Evolutionary conservation across 1,284 basidiomycete genomes (phyloP), one percentile per base, ranked within the genome.

Genomic region (Trichosporon coremiiforme): DNA sequence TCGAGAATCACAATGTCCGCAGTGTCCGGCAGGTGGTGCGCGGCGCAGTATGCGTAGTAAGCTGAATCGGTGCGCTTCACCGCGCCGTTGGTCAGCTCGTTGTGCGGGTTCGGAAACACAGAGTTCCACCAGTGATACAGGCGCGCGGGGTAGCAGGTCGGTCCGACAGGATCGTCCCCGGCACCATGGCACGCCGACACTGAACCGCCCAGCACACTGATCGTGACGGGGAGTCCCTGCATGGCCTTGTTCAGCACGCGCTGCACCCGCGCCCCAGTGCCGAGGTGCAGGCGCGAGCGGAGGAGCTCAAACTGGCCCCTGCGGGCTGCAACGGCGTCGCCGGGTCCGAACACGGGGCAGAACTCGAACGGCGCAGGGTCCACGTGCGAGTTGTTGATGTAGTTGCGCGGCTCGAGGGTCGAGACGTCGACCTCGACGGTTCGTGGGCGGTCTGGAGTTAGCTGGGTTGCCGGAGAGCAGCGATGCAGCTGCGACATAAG

Each of bases 121-220:
- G 87, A 88, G 83, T 95, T 94, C 91, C 94, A 95, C 95, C 95
- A 98, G 70, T 90, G 86, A 85, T 97, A 97, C 85, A 98, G 92
- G 53, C 88, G 88, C 47, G 92, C 89, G 1, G 95, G 94, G 82
- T 95, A 98, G 82, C 95, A 96, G 74, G 85, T 86, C 0, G 92
- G 87, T 0, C 93, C 89, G 68, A 97, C 86, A 4, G 93, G 94
- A 81, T 96, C 92, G 75, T 95, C 91, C 13, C 95, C 95, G 1
- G 94, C 90, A 38, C 95, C 95, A 80, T 95, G 93, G 81, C 95
- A 98, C 15, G 93, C 89, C 66, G 93, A 94, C 35, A 97, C 93
- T 91, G 92, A 94, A 69, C 95, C 93, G 64, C 95, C 95, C 33
- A 98, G 81, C 45, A 98, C 88, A 76, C 91, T 93, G 75, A 98